Base-by-base conservation (phyloP, 208 protist species). In the Trichomonas gallinae region DNA sequence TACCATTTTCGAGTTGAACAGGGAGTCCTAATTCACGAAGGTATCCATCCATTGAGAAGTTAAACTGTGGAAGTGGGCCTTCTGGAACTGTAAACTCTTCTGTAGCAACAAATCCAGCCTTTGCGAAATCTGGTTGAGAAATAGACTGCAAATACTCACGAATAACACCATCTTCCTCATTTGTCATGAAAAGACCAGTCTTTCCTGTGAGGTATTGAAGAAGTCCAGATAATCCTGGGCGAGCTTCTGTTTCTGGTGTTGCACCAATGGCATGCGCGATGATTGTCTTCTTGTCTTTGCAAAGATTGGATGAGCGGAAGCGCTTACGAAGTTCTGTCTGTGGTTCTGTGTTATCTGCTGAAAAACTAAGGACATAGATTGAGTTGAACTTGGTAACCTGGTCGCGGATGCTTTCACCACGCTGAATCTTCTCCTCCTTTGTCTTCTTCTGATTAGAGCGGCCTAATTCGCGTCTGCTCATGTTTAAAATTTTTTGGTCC, bases 1-100 rank as follows among this genome's bases (percentile, higher is more conserved):
- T 93, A 38, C 87, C 87, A 51, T 93, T 93, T 48, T 93, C 87
- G 17, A 93, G 44, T 51, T 93, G 87, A 93, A 93, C 87, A 51
- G 87, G 87, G 34, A 93, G 44, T 13, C 87, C 87, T 58, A 93
- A 51, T 38, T 93, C 87, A 51, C 87, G 40, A 38, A 93, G 44
- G n/a, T 58, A 42, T 38, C 40, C 42, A 93, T 93, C 87, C 87
- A 93, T 58, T 13, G 15, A 48, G 87, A 51, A 93, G 15, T 11
- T 17, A 15, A 93, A 93, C 31, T 93, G 87, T 51, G 87, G 23
- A 38, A 93, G 44, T 48, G 40, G 87, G 2, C 87, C 87, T 34
- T 42, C 87, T 38, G 87, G 87, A 51, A 93, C 87, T 38, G 36
- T 21, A 38, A 93, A 93, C 11, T 42, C 44, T 51, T 93, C 44